Conservation (phyloP, 2,329 filamentous ascomycete genomes). For the Diplodia sapinea region DNA sequence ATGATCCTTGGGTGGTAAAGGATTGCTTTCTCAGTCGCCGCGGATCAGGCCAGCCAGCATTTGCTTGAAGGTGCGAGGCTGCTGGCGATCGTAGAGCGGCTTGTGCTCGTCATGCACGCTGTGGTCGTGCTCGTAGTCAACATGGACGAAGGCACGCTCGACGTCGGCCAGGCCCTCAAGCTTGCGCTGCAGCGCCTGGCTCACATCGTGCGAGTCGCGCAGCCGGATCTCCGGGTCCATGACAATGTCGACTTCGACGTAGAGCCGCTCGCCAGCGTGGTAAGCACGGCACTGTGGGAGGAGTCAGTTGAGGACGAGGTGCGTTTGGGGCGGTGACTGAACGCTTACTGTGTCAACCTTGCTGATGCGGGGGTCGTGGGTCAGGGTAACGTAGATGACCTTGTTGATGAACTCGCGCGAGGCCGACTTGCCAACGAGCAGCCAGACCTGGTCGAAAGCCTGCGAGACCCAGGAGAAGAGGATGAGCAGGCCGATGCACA, state of each 20-base stretch:
- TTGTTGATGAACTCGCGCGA: constrained; percentile 63
- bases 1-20: not conserved
- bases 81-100: constrained; percentile 45
- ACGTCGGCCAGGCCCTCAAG: constrained; percentile 56
- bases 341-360: constrained; percentile 61
- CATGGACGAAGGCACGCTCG: constrained; percentile 57
- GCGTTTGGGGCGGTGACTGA: not conserved
- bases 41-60: constrained; percentile 16
- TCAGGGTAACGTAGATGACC: constrained; percentile 62
- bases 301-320: constrained; percentile 24
- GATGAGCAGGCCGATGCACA: constrained; percentile 65
- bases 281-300: constrained; percentile 59
- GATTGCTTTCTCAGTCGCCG: not conserved
- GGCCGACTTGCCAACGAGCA: constrained; percentile 67
- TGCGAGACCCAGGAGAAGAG: constrained; percentile 67
- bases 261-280: constrained; percentile 66
- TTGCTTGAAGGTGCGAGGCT: constrained; percentile 43
- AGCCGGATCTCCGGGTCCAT: constrained; percentile 63
- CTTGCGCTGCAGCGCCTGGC: constrained; percentile 65
- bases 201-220: constrained; percentile 65
- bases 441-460: constrained; percentile 66
- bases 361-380: constrained; percentile 59
- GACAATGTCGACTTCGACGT: constrained; percentile 67
- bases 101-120: constrained; percentile 50
- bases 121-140: constrained; percentile 54